phyloP scores from a whole-genome alignment of 495 filamentous ascomycete genomes.

The Aspergillus steynii region DNA sequence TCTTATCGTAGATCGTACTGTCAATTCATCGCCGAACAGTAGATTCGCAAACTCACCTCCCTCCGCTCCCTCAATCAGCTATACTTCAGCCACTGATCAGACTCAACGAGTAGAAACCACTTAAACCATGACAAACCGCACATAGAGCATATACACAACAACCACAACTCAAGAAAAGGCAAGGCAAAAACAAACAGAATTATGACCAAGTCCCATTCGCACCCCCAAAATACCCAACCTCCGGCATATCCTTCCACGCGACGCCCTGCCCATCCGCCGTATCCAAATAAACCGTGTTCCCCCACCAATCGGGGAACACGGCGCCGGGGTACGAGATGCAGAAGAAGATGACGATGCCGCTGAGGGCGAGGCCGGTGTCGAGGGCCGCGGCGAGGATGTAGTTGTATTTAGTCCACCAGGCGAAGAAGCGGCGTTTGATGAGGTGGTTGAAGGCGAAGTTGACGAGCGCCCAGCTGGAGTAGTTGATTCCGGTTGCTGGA shows the following conservation, averaged over 20 bases:
- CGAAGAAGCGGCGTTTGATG: slow-evolving; percentile 37
- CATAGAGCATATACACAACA: too few relatives aligned
- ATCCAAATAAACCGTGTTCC: slow-evolving; percentile 46
- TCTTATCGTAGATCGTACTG: too few relatives aligned
- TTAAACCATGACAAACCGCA: too few relatives aligned
- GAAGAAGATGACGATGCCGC: too few relatives aligned
- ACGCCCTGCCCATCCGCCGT: slow-evolving; percentile 46
- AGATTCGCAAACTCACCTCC: too few relatives aligned
- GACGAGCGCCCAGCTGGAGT: neutral
- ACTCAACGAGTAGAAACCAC: neutral
- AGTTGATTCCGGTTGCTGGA: too few relatives aligned
- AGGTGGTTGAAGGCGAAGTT: slow-evolving; percentile 47
- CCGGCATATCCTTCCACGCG: slow-evolving; percentile 41
- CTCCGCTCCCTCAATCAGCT: too few relatives aligned
- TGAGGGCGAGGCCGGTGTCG: too few relatives aligned
- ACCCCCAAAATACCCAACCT: slow-evolving; percentile 46
- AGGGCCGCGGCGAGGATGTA: too few relatives aligned
- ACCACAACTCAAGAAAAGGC: too few relatives aligned
- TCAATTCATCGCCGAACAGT: neutral
- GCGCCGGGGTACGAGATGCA: too few relatives aligned
- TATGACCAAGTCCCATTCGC: slow-evolving; percentile 45
- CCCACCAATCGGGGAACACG: slow-evolving; percentile 41
- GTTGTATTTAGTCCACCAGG: neutral
- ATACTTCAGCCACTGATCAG: too few relatives aligned
- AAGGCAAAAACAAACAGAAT: neutral